Evolutionary conservation across 805 yeast species (phyloP).

Genomic region (Wickerhamiella cacticola): DNA sequence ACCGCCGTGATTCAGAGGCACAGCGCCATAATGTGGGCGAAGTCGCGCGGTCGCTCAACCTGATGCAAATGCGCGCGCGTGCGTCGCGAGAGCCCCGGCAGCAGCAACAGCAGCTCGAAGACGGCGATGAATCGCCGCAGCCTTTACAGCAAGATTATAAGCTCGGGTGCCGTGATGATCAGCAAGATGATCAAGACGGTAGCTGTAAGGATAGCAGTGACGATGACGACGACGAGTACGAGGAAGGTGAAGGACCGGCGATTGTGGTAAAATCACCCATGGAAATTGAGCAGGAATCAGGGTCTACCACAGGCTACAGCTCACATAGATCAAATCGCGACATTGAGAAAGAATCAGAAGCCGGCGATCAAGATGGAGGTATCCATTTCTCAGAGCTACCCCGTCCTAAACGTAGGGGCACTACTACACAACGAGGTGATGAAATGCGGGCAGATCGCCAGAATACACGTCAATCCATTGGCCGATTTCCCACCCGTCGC

Average conservation of each 20-base stretch:
- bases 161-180: too few species aligned
- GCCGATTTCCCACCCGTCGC: background rate
- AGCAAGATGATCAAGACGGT: background rate
- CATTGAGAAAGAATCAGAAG: constrained; percentile 32
- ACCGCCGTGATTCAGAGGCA: constrained; percentile 7
- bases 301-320: constrained; percentile 6
- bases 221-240: constrained; percentile 22
- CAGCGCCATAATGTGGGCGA: constrained; percentile 31
- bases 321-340: constrained; percentile 28
- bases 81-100: background rate
- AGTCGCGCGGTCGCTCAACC: constrained; percentile 69
- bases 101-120: background rate
- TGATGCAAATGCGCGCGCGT: constrained; percentile 40
- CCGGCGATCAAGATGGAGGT: constrained; percentile 2
- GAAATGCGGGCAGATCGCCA: background rate
- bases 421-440: background rate
- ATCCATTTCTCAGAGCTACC: constrained; percentile 2
- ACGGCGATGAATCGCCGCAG: background rate
- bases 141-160: background rate
- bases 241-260: constrained; percentile 63
- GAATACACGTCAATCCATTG: background rate
- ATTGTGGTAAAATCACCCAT: constrained; percentile 68
- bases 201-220: background rate
- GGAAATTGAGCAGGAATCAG: constrained; percentile 38
- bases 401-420: constrained; percentile 3